phyloP scores from a whole-genome alignment of 495 filamentous ascomycete species.

The Apodospora peruviana region DNA sequence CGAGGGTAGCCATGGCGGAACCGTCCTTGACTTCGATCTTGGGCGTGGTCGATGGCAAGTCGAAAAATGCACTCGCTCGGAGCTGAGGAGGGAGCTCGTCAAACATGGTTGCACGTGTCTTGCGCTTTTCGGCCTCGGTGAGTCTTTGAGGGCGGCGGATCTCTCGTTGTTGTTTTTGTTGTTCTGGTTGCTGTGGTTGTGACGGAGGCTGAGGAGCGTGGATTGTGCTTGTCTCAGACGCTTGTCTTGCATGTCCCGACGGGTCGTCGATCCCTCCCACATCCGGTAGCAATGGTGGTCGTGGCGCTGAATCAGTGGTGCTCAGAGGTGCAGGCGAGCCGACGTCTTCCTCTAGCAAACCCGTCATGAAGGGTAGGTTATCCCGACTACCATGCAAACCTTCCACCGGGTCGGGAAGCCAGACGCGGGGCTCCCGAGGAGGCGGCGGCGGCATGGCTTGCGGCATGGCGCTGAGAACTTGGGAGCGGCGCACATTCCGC shows the following conservation, averaged over 20 bases:
- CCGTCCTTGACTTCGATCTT: slow-evolving; percentile 64
- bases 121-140: slow-evolving; percentile 29
- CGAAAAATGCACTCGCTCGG: slow-evolving; percentile 86
- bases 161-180: slow-evolving; percentile 14
- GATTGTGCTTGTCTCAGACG: slow-evolving; percentile 24
- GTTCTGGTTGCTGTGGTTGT: neutral
- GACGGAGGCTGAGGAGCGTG: slow-evolving; percentile 23
- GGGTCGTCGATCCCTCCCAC: slow-evolving; percentile 4
- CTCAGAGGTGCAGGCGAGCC: neutral
- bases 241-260: slow-evolving; percentile 15
- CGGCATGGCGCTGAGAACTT: slow-evolving; percentile 48
- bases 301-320: slow-evolving; percentile 4
- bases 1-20: slow-evolving; percentile 82
- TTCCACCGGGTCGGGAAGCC: slow-evolving; percentile 42
- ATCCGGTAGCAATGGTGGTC: slow-evolving; percentile 8
- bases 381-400: slow-evolving; percentile 14
- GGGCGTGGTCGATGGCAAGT: slow-evolving; percentile 53
- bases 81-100: slow-evolving; percentile 74
- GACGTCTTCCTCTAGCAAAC: slow-evolving; percentile 5
- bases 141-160: slow-evolving; percentile 23
- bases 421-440: slow-evolving; percentile 30
- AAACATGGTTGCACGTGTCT: slow-evolving; percentile 35
- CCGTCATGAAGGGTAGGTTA: slow-evolving; percentile 17
- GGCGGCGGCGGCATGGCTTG: slow-evolving; percentile 1
- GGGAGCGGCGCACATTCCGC: slow-evolving; percentile 64